Evolutionary conservation across 306 rosid genomes (phyloP), one percentile per base, ranked within the genome.

Genomic region (Neltuma alba): DNA sequence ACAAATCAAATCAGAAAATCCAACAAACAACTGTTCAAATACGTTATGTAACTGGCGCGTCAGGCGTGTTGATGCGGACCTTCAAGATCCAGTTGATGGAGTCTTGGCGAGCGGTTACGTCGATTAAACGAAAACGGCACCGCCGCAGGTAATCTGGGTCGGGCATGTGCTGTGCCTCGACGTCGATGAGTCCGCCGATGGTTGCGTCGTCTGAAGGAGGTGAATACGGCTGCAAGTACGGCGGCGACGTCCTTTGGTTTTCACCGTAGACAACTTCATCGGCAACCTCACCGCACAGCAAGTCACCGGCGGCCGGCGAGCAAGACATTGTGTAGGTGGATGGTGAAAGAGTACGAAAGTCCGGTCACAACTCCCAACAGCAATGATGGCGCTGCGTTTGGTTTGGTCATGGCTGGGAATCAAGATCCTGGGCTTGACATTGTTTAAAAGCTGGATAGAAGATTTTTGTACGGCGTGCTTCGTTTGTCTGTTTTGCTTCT

Each of bases 71-170:
- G 1, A 6, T 23, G 23, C 15, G 38, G 71, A 83, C 92, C 89
- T 85, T 91, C 11, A 92, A 75, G 88, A 92, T 91, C 97, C 97
- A 92, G 87, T 84, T 85, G 78, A 92, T 83, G 77, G 94, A 86
- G 81, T 91, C 90, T 9, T 79, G 84, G 13, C 96, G 97, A 28
- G 86, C 80, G 5, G 84, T 82, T 57, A 78, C 41, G 83, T 88
- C 91, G 58, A 86, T 64, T 30, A 74, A 50, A 11, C 89, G 86
- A 80, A 83, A 72, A 27, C 88, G 86, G 75, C 80, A 85, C 4
- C 88, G 86, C 20, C 65, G 79, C 34, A 85, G 78, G 48, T 92
- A 90, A 60, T 82, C 77, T 0, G 77, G 44, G 60, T 80, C 67
- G n/a, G 92, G 96, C 84, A 77, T 70, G 85, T 86, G 85, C 42